phyloP scores from a whole-genome alignment of 208 protist species.

The Porcisia hertigi region DNA sequence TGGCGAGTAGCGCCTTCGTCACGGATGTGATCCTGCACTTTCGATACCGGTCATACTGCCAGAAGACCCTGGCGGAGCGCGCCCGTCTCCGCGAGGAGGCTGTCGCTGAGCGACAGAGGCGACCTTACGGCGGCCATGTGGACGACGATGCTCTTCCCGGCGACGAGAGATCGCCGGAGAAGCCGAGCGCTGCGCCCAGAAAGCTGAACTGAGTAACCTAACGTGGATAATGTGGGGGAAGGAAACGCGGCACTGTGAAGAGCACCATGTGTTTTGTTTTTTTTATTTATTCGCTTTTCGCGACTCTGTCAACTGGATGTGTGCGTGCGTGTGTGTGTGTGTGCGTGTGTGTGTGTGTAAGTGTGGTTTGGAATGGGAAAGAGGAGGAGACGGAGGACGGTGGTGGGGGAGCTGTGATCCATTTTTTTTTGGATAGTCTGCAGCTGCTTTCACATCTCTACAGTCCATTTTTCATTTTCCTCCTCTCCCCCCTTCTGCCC shows the following conservation, averaged over 20 bases:
- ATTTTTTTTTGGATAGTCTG: conserved; percentile 9
- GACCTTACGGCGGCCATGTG: no score
- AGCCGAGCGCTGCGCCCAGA: not conserved
- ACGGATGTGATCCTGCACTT: conserved; percentile 36
- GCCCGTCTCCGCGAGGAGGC: conserved; percentile 36
- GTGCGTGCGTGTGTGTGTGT: no score
- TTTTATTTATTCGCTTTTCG: no score
- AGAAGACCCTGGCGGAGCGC: conserved; percentile 47
- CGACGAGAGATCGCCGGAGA: not conserved
- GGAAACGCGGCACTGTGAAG: no score
- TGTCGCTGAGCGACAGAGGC: not conserved
- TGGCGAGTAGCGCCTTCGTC: conserved; percentile 30
- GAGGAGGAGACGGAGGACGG: not conserved
- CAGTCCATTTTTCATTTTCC: no score
- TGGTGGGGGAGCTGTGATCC: not conserved
- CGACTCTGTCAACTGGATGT: not conserved
- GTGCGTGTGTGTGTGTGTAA: not conserved
- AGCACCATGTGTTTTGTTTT: no score
- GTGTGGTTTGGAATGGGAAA: no score
- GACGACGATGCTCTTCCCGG: not conserved
- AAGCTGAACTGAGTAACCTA: not conserved
- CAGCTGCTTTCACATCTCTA: no score
- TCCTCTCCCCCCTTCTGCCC: no score
- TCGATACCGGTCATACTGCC: conserved; percentile 43
- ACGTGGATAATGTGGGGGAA: no score